A percentile compares a stretch with the other conserved stretches of the same genome.
phyloP scores from a whole-genome alignment of 2,329 filamentous ascomycete genomes.

The Sporothrix phasma region DNA sequence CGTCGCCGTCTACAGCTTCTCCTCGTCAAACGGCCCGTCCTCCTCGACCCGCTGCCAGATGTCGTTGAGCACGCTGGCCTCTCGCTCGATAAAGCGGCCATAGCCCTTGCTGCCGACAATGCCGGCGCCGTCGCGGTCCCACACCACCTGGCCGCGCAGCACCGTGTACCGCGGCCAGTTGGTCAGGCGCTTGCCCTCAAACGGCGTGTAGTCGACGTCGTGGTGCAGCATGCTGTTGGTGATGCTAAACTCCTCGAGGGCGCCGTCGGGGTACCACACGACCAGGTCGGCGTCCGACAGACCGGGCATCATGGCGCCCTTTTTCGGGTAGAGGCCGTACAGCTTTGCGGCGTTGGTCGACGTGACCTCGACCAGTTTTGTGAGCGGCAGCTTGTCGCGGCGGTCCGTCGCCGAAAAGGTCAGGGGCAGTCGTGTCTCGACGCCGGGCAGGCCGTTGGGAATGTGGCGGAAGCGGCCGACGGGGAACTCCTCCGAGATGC shows the following conservation, averaged over 20 bases:
- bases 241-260: conserved; percentile 29
- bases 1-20: conserved; percentile 18
- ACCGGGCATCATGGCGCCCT: conserved; percentile 42
- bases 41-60: conserved; percentile 19
- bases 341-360: conserved; percentile 46
- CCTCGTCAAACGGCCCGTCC: conserved; percentile 18
- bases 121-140: conserved; percentile 44
- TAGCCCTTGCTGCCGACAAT: conserved; percentile 37
- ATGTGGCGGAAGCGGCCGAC: conserved; percentile 43
- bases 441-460: conserved; percentile 47
- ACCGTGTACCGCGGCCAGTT: conserved; percentile 56
- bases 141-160: conserved; percentile 47
- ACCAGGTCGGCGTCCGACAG: conserved; percentile 46
- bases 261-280: conserved; percentile 41
- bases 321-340: conserved; percentile 43
- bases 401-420: conserved; percentile 24
- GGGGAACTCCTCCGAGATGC: conserved; percentile 19
- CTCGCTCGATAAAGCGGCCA: conserved; percentile 40
- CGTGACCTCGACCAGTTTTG: conserved; percentile 45
- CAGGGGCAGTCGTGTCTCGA: conserved; percentile 46
- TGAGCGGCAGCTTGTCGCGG: conserved; percentile 23
- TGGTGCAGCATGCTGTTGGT: conserved; percentile 48
- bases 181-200: conserved; percentile 44
- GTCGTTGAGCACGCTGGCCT: conserved; percentile 18
- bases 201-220: conserved; percentile 53